Conservation (phyloP, 2,329 filamentous ascomycete species). For the Verticillium albo-atrum region DNA sequence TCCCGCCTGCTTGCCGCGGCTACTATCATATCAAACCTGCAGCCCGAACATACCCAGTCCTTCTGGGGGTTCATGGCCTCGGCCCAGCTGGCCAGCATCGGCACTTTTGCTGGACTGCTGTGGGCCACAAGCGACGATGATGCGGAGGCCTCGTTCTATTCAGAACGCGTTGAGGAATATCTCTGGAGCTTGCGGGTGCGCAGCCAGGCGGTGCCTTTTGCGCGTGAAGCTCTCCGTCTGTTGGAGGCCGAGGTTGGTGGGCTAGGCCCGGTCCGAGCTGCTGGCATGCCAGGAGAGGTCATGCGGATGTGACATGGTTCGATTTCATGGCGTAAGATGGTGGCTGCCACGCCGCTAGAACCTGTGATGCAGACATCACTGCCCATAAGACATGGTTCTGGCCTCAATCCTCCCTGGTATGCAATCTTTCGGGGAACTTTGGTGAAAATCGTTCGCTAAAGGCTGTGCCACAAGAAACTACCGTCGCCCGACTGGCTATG, state of each 20-base stretch:
- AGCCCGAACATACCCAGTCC: conserved; percentile 39
- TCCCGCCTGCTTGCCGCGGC: conserved; percentile 34
- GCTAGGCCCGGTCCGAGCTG: conserved; percentile 7
- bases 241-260: conserved; percentile 23
- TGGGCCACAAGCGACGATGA: conserved; percentile 32
- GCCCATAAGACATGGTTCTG: not conserved
- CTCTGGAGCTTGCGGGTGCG: conserved; percentile 36
- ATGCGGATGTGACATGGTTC: conserved; percentile 7
- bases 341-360: not conserved
- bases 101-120: conserved; percentile 34
- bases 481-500: not conserved
- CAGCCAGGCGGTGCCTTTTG: conserved; percentile 31
- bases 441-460: not conserved
- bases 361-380: not conserved
- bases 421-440: not conserved
- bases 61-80: conserved; percentile 42
- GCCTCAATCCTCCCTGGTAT: not conserved
- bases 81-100: conserved; percentile 37
- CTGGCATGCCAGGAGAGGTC: conserved; percentile 4
- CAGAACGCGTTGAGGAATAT: conserved; percentile 32
- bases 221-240: conserved; percentile 31
- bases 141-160: conserved; percentile 33
- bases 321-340: not conserved
- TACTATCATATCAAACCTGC: conserved; percentile 32
- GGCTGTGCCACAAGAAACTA: not conserved